Base-by-base conservation (phyloP, 768 basidiomycete species). In the Amanita pallidorosea region DNA sequence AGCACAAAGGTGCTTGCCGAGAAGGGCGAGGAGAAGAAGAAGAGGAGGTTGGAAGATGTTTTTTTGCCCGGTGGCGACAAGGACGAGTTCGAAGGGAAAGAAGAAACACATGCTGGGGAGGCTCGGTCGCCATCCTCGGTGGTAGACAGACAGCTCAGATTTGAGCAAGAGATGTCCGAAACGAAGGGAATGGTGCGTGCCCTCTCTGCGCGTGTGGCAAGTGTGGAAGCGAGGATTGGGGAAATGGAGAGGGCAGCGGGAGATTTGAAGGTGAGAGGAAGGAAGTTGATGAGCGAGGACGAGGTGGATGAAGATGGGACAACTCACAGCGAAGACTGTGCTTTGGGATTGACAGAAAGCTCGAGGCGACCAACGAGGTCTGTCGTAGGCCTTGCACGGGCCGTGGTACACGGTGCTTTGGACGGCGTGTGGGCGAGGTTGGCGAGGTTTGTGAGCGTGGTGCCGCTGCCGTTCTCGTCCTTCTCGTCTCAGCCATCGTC, bases 251-350 rank as follows among this genome's bases (percentile, higher is more conserved):
- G 17, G 6, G 49, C 18, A 23, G 49, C 42, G 12, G 42, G 34
- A 12, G 49, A 51, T 15, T 51, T 51, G 49, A 38, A 49, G 23
- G 48, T 40, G n/a, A 36, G 48, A 22, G 49, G 49, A 44, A 43
- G 49, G 41, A 27, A 22, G 41, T 23, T 36, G 34, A 40, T 35
- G 25, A n/a, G 9, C 17, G 38, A 12, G 17, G 17, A 15, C 6
- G 47, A 37, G 23, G 40, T 18, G 17, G 40, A 38, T 20, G n/a
- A 38, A 18, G 18, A 20, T 4, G n/a, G 40, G 23, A 20, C 20
- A 9, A 6, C 11, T 20, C 13, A 9, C 13, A 20, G 22, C 7
- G n/a, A n/a, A 38, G n/a, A 38, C 11, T 17, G 5, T 13, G 33
- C 33, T 33, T 33, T 12, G 11, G 42, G 12, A 23, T 4, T 4